Evolutionary conservation across 2,329 filamentous ascomycete species (phyloP).

Genomic region (Xylariaceae sp.): DNA sequence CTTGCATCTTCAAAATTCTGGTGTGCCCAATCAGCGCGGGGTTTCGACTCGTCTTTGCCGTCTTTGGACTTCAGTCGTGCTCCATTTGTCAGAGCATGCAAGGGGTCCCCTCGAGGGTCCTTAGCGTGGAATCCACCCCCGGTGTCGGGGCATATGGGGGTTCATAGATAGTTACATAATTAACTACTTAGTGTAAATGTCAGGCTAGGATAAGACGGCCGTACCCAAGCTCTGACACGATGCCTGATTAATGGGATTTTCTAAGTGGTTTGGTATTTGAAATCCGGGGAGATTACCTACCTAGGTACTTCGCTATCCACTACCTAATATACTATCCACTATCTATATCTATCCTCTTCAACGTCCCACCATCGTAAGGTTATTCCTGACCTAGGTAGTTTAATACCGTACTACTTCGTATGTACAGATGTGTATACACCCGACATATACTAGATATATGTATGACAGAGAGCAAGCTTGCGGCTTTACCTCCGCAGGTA

Average conservation of each 20-base stretch:
- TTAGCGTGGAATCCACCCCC: not conserved
- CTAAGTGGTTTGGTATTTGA: not conserved
- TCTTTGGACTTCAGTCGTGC: constrained; percentile 15
- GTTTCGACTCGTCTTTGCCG: constrained; percentile 13
- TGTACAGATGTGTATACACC: too few species aligned
- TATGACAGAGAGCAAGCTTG: not conserved
- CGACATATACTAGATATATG: too few species aligned
- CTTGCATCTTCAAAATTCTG: not conserved
- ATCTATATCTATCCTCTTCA: too few species aligned
- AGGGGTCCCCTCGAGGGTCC: constrained; percentile 4
- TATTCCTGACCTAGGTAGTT: too few species aligned
- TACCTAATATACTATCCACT: too few species aligned
- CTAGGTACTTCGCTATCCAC: too few species aligned
- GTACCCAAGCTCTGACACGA: constrained; percentile 7
- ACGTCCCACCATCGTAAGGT: too few species aligned
- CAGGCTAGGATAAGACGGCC: constrained; percentile 17
- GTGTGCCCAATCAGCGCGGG: not conserved
- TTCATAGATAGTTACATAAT: not conserved
- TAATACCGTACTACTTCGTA: too few species aligned
- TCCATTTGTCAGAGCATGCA: constrained; percentile 24
- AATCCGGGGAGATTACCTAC: constrained; percentile 26
- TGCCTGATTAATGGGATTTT: constrained; percentile 19
- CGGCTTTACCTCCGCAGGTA: not conserved
- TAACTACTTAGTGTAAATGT: too few species aligned
- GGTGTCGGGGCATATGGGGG: not conserved